Evolutionary conservation across 257 asterid genomes (phyloP), one percentile per base, ranked within the genome.

Genomic region (Mitragyna speciosa): DNA sequence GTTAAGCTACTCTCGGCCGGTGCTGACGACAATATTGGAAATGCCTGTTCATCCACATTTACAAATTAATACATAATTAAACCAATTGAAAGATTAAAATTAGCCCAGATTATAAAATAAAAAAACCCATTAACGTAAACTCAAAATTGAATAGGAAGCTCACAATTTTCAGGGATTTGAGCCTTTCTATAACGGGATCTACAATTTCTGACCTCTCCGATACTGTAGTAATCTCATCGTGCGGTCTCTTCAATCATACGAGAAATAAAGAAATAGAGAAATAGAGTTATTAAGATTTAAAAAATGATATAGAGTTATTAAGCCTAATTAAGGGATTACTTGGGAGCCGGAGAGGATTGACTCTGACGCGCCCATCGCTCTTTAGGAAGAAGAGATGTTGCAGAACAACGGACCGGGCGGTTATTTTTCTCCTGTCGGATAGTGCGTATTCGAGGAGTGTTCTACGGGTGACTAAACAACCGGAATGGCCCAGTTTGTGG

Each of bases 361-460:
- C 84, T 93, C 97, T 45, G 98, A 87, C 76, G 97, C 97, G 66
- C 99, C 99, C 99, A 95, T 93, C 63, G n/a, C 19, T 52, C 43
- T 45, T 43, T 24, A 20, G 54, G 33, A 17, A 43, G 14, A 45
- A 45, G 56, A 7, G 49, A 30, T 19, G 43, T 24, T 78, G 52
- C 75, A 28, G 47, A 19, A 54, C n/a, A 22, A 28, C 26, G 41
- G n/a, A 7, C 41, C 76, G 43, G 72, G 63, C 43, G 24, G 84
- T 65, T 75, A 31, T 49, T 28, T 58, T 20, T 63, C 51, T 45
- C 47, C 56, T 2, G 74, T 14, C 52, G 67, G 69, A 33, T 67
- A 33, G 54, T 31, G 58, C 56, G 76, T 3, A 28, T 33, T 36
- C 71, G 15, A 33, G 64, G 41, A 43, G 24, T 20, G 49, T 20